These are phyloP conservation scores for Capsicum rhomboideum DNA, from an alignment of 257 asterid genomes.

Conservation along the genomic window DNA sequence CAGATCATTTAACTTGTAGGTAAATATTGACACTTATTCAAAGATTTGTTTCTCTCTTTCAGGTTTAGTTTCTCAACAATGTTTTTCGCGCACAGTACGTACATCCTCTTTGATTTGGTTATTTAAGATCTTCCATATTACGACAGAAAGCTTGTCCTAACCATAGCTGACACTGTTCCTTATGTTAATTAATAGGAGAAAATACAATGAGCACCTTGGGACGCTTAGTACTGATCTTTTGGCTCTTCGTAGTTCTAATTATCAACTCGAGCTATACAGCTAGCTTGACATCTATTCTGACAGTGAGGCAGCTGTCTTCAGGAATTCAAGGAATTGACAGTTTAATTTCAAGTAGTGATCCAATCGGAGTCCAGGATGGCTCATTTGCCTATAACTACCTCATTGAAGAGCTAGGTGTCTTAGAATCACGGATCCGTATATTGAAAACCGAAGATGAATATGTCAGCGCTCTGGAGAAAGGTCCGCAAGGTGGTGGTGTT, in stretches of 20 bases:
- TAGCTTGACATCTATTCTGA: conserved; percentile 93
- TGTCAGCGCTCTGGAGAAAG: conserved; percentile 32
- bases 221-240: conserved; percentile 65
- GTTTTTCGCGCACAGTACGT: conserved; percentile 95
- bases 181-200: conserved; percentile 45
- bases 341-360: conserved; percentile 53
- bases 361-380: conserved; percentile 89
- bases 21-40: background rate
- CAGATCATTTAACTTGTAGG: background rate
- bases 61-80: conserved; percentile 98
- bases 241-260: conserved; percentile 95
- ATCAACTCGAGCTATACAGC: conserved; percentile 97
- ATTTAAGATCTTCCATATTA: background rate
- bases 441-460: conserved; percentile 67
- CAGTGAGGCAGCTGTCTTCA: conserved; percentile 79
- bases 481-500: conserved; percentile 76
- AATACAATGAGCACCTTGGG: conserved; percentile 91
- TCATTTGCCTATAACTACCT: conserved; percentile 76
- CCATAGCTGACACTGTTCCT: background rate
- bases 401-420: conserved; percentile 46
- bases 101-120: background rate
- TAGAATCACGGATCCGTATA: conserved; percentile 52
- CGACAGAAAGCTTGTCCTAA: background rate
- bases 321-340: conserved; percentile 72
- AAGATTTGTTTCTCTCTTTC: conserved; percentile 18